Evolutionary conservation across 306 rosid species (phyloP).

Genomic region (Lathyrus oleraceus): DNA sequence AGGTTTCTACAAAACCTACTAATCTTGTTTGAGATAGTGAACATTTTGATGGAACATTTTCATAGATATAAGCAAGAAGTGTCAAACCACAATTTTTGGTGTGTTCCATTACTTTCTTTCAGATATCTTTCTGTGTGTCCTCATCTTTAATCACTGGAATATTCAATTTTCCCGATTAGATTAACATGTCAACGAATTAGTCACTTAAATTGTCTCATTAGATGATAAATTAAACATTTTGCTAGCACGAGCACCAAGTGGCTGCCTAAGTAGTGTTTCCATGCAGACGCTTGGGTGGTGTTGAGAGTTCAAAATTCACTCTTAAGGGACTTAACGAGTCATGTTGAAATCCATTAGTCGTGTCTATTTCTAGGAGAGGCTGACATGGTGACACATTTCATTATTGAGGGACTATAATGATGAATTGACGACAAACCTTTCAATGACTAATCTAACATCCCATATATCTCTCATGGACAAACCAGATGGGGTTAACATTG

Average conservation of each 20-base stretch:
- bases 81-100: background rate
- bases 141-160: background rate
- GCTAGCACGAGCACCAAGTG: background rate
- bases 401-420: background rate
- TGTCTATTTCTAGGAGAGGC: background rate
- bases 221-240: background rate
- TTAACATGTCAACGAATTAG: background rate
- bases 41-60: background rate
- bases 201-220: background rate
- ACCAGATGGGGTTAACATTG: background rate
- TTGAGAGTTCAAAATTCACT: background rate
- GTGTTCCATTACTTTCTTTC: background rate
- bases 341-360: background rate
- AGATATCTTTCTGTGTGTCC: background rate
- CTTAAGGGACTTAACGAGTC: background rate
- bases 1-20: background rate
- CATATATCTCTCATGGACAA: background rate
- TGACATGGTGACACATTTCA: background rate
- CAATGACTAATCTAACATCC: conserved; percentile 1
- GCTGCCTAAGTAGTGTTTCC: background rate
- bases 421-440: background rate
- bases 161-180: background rate
- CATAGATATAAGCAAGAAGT: background rate
- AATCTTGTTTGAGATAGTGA: background rate
- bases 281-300: background rate